These are phyloP conservation scores for Arachnopeziza araneosa DNA, from an alignment of 2,329 filamentous ascomycete species.

Conservation along the genomic window DNA sequence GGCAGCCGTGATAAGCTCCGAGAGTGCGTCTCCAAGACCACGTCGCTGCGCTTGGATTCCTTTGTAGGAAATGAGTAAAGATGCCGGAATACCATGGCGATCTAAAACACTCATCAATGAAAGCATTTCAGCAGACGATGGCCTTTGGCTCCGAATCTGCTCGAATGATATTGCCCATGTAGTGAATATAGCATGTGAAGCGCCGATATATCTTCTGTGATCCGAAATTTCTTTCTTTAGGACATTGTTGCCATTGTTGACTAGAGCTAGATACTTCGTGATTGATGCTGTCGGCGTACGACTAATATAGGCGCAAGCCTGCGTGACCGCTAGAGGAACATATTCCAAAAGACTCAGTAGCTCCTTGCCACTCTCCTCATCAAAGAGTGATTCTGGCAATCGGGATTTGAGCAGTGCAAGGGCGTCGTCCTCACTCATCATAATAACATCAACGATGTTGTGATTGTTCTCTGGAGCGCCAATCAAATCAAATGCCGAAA, in stretches of 20 bases:
- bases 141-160: conserved; percentile 30
- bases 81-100: conserved; percentile 35
- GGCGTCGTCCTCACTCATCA: conserved; percentile 27
- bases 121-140: conserved; percentile 36
- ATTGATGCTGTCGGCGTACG: conserved; percentile 29
- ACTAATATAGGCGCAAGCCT: conserved; percentile 25
- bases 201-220: conserved; percentile 31
- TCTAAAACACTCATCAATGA: conserved; percentile 44
- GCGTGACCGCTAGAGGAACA: conserved; percentile 28
- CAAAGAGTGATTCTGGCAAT: conserved; percentile 8
- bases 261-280: conserved; percentile 34
- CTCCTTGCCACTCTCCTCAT: conserved; percentile 7
- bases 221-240: conserved; percentile 27
- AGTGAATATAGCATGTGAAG: conserved; percentile 32
- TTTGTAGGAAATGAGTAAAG: conserved; percentile 19
- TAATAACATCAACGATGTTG: conserved; percentile 23
- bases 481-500: conserved; percentile 17
- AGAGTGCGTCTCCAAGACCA: no score
- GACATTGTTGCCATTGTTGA: conserved; percentile 30
- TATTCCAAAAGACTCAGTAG: conserved; percentile 22
- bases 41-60: no score
- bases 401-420: conserved; percentile 16
- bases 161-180: conserved; percentile 36
- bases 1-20: no score
- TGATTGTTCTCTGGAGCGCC: conserved; percentile 7